Evolutionary conservation across 352 stramenopile species (phyloP).

Genomic region (Globisporangium recalcitrans): DNA sequence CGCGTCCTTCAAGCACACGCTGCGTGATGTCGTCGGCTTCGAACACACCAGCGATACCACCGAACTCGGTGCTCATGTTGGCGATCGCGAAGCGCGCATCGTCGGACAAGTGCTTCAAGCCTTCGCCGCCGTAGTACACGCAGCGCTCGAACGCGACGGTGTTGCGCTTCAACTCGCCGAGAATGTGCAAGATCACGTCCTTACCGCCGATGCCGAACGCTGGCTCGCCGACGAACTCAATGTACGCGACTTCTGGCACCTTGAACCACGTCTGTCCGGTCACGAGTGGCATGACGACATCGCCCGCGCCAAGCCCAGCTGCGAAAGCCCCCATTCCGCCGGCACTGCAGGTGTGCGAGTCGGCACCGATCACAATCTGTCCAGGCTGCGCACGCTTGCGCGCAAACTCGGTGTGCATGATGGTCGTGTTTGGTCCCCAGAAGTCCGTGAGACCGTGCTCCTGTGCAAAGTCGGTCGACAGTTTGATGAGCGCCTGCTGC

Average conservation of each 20-base stretch:
- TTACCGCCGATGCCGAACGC: conserved; percentile 74
- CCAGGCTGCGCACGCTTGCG: conserved; percentile 74
- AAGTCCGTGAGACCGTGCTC: conserved; percentile 72
- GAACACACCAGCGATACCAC: conserved; percentile 77
- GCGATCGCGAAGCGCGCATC: conserved; percentile 76
- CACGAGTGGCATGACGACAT: conserved; percentile 81
- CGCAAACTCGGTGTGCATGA: conserved; percentile 84
- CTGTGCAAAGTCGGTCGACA: conserved; percentile 72
- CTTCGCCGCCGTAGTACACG: conserved; percentile 69
- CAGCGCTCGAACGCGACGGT: conserved; percentile 77
- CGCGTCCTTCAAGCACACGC: conserved; percentile 44
- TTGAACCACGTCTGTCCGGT: conserved; percentile 85
- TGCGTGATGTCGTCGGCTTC: conserved; percentile 69
- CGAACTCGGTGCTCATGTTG: conserved; percentile 85
- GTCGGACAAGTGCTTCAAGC: conserved; percentile 60
- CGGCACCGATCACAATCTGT: conserved; percentile 80
- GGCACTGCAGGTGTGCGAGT: conserved; percentile 72
- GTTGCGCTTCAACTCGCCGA: conserved; percentile 77
- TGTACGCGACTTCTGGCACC: conserved; percentile 70
- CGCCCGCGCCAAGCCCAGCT: conserved; percentile 58
- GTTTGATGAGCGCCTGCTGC: conserved; percentile 75
- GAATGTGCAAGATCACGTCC: conserved; percentile 76
- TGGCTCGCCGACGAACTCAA: conserved; percentile 69
- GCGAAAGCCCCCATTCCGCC: conserved; percentile 77
- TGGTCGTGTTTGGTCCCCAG: conserved; percentile 78